A percentile compares a stretch with the other conserved stretches of the same genome.
Conservation (phyloP, 768 basidiomycete genomes). For the Trametes maxima region DNA sequence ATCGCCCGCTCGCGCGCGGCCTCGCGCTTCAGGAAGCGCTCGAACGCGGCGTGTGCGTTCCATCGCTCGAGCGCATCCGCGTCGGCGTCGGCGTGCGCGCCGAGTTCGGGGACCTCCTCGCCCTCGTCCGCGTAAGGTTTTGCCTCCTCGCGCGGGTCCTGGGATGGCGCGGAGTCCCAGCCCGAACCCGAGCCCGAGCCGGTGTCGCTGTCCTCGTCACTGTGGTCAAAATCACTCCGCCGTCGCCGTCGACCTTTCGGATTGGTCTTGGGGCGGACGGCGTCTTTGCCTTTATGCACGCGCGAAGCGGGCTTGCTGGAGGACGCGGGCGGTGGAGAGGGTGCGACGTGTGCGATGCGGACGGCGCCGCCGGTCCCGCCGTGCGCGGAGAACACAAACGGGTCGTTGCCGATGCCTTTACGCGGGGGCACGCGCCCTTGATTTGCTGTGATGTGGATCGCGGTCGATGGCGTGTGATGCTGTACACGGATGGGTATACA, state of each 20-base stretch:
- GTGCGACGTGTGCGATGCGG: slow-evolving; percentile 25
- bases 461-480: slow-evolving; percentile 54
- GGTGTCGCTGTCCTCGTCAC: not conserved
- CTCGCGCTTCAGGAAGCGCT: slow-evolving; percentile 31
- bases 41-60: slow-evolving; percentile 33
- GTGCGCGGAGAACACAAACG: slow-evolving; percentile 57
- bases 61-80: slow-evolving; percentile 29
- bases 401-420: slow-evolving; percentile 61
- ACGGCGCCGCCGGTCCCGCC: slow-evolving; percentile 28
- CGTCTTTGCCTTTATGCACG: not conserved
- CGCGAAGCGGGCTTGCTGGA: not conserved
- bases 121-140: not conserved
- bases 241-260: not conserved
- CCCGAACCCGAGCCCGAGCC: not conserved
- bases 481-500: slow-evolving; percentile 27
- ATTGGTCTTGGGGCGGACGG: no score
- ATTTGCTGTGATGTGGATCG: slow-evolving; percentile 68
- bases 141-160: not conserved
- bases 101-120: slow-evolving; percentile 19
- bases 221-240: no score
- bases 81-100: slow-evolving; percentile 12
- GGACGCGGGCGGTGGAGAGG: slow-evolving; percentile 1
- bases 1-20: slow-evolving; percentile 24
- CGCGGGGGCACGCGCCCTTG: slow-evolving; percentile 52
- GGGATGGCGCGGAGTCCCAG: not conserved